Conservation (phyloP, 805 yeast genomes). For the Teunomyces barrocoloradensis region DNA sequence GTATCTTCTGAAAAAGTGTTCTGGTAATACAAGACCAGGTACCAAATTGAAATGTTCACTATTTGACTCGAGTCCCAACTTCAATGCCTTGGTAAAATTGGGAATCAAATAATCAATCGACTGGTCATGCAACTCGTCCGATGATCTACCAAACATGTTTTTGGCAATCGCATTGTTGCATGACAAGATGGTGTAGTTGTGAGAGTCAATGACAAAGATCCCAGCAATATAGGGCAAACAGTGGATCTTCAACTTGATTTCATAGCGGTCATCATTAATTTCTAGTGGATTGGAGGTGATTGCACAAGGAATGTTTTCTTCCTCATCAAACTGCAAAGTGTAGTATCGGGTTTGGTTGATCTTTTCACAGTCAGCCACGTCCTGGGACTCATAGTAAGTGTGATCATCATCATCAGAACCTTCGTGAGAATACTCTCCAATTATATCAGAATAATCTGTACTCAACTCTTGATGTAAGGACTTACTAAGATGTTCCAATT, state of each 20-base stretch:
- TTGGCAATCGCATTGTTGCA: conserved; percentile 77
- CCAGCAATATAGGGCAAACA: conserved; percentile 87
- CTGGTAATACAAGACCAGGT: conserved; percentile 83
- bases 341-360: conserved; percentile 64
- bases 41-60: conserved; percentile 19
- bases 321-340: conserved; percentile 44
- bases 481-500: conserved; percentile 23
- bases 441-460: neutral
- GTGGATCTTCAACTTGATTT: conserved; percentile 63
- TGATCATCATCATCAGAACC: conserved; percentile 13
- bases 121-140: conserved; percentile 38
- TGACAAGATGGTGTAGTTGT: conserved; percentile 53
- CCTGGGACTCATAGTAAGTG: conserved; percentile 18
- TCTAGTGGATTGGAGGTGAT: conserved; percentile 60
- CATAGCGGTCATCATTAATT: conserved; percentile 36
- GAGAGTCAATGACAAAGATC: conserved; percentile 63
- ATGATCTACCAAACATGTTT: conserved; percentile 70
- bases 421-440: conserved; percentile 3
- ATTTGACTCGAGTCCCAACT: conserved; percentile 34
- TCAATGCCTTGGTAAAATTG: conserved; percentile 49
- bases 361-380: conserved; percentile 22
- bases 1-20: conserved; percentile 80
- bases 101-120: conserved; percentile 63
- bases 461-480: conserved; percentile 25
- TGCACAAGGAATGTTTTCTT: conserved; percentile 68